Evolutionary conservation across 352 stramenopile genomes (phyloP), one percentile per base, ranked within the genome.

Genomic region (Phytophthora agathidicida): DNA sequence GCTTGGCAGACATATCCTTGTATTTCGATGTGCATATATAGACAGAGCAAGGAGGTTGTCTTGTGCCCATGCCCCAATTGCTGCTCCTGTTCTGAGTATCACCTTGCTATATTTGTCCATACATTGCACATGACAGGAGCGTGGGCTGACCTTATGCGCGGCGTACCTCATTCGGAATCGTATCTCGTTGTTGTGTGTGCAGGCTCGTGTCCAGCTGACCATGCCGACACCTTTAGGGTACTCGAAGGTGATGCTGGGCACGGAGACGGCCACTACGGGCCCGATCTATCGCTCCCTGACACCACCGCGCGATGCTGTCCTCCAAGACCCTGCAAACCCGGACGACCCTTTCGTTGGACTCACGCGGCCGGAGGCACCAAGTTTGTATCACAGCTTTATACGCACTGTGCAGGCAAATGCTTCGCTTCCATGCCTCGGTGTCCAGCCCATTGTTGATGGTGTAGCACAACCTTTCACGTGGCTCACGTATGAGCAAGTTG

Each of bases 401-500:
- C 42, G 55, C 5, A 75, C 64, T 32, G 57, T 50, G 19, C 30
- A 61, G 39, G 43, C 50, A 5, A 74, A 73, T 30, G 50, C 50
- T 1, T 57, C 73, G 10, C 22, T 64, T 10, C 65, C 73, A 13
- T 88, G 77, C 20, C 43, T 89, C 2, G 80, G 80, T 14, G 52
- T 69, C 3, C 73, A 77, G 14, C 65, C 71, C 0, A 64, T 86
- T 3, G 64, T 83, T 2, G 49, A 66, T 6, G 68, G 55, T 0
- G 30, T 36, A 2, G 65, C 59, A 0, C 56, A 69, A 20, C 49
- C 62, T 4, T 92, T 75, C 26, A 65, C 71, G 46, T 92, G 78
- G 77, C 37, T 79, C 27, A 81, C 80, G n/a, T 92, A 92, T 53
- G 46, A 57, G 3, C 59, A 89, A 47, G 64, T 88, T 1, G 60